Conservation (phyloP, 345 rosid genomes). For the Triadica sebifera region DNA sequence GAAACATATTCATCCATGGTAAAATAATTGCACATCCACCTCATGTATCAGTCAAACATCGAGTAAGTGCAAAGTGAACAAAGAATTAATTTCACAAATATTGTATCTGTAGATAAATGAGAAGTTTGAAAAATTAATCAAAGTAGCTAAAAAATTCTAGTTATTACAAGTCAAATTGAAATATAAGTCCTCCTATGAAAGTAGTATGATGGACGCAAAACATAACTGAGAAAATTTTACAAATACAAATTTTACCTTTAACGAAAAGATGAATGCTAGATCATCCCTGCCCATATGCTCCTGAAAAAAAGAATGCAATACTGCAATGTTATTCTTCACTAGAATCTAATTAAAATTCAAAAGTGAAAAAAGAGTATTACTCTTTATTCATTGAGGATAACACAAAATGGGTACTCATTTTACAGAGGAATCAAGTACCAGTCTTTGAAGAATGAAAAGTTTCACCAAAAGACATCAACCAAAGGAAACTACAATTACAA, state of each 20-base stretch:
- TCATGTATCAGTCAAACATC: neutral
- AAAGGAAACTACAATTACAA: too few species aligned
- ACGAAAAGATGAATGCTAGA: constrained; percentile 75
- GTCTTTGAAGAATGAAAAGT: too few species aligned
- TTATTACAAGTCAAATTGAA: neutral
- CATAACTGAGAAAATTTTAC: constrained; percentile 7
- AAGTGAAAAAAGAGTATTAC: neutral
- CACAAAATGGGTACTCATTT: neutral
- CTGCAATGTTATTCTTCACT: constrained; percentile 15
- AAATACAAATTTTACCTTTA: constrained; percentile 53
- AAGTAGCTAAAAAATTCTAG: neutral
- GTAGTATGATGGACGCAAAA: neutral
- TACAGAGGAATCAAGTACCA: neutral
- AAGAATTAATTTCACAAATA: neutral
- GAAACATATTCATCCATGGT: neutral
- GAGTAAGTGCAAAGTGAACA: neutral
- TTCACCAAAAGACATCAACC: too few species aligned
- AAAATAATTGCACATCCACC: neutral
- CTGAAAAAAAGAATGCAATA: constrained; percentile 37
- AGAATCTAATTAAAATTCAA: neutral
- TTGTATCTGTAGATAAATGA: neutral
- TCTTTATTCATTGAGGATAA: neutral
- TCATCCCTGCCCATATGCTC: constrained; percentile 92
- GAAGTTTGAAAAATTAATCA: neutral
- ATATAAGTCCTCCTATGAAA: neutral